Evolutionary conservation across 257 asterid species (phyloP).

Genomic region (Coffea canephora): DNA sequence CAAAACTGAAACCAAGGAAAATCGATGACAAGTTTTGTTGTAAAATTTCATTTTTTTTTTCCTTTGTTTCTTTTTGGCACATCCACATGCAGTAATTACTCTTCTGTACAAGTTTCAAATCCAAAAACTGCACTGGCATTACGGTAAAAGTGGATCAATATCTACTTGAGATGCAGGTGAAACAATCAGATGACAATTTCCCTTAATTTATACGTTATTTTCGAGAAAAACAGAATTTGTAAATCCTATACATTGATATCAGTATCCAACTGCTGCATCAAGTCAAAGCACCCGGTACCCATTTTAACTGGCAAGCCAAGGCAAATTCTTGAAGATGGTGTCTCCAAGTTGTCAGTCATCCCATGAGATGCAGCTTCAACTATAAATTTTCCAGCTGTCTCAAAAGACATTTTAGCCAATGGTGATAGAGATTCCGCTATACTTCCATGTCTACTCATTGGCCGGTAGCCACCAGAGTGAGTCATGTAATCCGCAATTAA

Average conservation of each 20-base stretch:
- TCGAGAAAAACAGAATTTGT: neutral
- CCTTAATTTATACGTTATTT: neutral
- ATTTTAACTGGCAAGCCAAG: slow-evolving; percentile 88
- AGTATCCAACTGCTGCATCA: slow-evolving; percentile 66
- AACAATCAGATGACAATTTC: neutral
- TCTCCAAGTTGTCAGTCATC: slow-evolving; percentile 60
- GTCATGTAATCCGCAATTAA: slow-evolving; percentile 89
- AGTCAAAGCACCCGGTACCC: slow-evolving; percentile 85
- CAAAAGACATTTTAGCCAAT: slow-evolving; percentile 79
- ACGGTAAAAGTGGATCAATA: neutral
- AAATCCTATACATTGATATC: slow-evolving; percentile 1
- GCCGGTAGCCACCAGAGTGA: slow-evolving; percentile 72
- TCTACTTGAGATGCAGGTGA: neutral
- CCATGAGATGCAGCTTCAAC: slow-evolving; percentile 77
- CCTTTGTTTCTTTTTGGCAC: neutral
- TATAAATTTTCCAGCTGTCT: slow-evolving; percentile 85
- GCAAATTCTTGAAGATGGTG: slow-evolving; percentile 79
- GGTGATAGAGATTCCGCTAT: slow-evolving; percentile 77
- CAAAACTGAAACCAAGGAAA: neutral
- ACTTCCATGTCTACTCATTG: slow-evolving; percentile 90
- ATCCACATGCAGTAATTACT: neutral
- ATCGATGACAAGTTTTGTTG: too few relatives aligned
- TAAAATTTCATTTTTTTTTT: too few relatives aligned
- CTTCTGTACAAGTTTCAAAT: too few relatives aligned
- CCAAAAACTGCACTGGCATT: neutral